Evolutionary conservation across 192 early-diverging fungal genomes (phyloP), one percentile per base, ranked within the genome.

Genomic region (Backusella westeae): DNA sequence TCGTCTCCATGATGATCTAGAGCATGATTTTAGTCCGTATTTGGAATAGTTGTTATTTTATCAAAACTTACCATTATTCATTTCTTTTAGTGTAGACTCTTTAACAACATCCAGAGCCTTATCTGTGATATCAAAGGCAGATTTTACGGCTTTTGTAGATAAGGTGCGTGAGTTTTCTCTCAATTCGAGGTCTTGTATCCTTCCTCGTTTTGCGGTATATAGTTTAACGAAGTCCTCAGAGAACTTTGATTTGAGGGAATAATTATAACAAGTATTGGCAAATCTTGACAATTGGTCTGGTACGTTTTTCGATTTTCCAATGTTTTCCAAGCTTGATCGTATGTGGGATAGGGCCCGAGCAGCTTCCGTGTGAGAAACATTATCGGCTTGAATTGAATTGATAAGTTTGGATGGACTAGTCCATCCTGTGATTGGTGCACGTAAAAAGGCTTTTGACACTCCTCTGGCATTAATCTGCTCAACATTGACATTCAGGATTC

Each of bases 51-150:
- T 53, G 19, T 21, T 53, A 53, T 38, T 38, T 0, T n/a, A 6
- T 53, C 49, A 53, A 53, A 2, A 53, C 49, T 53, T 53, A 53
- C 49, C 49, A 0, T 53, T 53, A 21, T 68, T 35, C 34, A 68
- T 68, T 68, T 68, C 19, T 68, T 8, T 36, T n/a, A 68, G 15
- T 15, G 67, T 68, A 68, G 34, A 68, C 6, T 68, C 35, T 68
- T 68, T 68, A 15, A 38, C 1, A 68, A 68, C 34, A 19, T 19
- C 67, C 0, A 68, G 67, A 3, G 67, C 67, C 67, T n/a, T 68
- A 34, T 68, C 67, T 68, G 67, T 68, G 3, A 68, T 68, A 38
- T 68, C 34, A 68, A 8, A 34, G 1, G 67, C 67, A 36, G 67
- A 68, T n/a, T 68, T 8, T 1, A 68, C n/a, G n/a, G 67, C 67